phyloP scores from a whole-genome alignment of 164 flowering plant genomes.

The Kingdonia uniflora region DNA sequence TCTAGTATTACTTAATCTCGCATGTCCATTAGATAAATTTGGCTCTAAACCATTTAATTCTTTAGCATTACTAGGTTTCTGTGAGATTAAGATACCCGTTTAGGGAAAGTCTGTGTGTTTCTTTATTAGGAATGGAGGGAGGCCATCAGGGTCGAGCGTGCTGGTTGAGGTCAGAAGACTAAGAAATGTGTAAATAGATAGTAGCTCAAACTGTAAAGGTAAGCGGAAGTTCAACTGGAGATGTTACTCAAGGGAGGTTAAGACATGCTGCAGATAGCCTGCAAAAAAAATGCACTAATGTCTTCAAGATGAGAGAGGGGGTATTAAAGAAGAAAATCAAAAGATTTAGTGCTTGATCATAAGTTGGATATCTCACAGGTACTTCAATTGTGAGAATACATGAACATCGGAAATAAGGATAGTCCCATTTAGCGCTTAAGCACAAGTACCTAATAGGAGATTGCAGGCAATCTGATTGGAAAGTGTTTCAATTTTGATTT shows the following conservation, averaged over 20 bases:
- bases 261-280: slow-evolving; percentile 69
- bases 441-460: too few species aligned
- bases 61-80: slow-evolving; percentile 34
- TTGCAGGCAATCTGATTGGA: too few species aligned
- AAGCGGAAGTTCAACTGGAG: slow-evolving; percentile 42
- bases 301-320: slow-evolving; percentile 62
- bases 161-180: slow-evolving; percentile 71
- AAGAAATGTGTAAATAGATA: slow-evolving; percentile 84
- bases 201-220: slow-evolving; percentile 64
- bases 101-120: slow-evolving; percentile 58
- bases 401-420: too few species aligned
- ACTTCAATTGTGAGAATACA: too few species aligned
- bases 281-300: slow-evolving; percentile 49
- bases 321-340: slow-evolving; percentile 14
- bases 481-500: too few species aligned
- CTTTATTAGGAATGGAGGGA: slow-evolving; percentile 86
- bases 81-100: slow-evolving; percentile 83
- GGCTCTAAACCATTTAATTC: slow-evolving; percentile 86
- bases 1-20: too few species aligned
- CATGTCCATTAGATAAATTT: slow-evolving; percentile 42
- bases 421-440: too few species aligned
- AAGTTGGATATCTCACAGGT: too few species aligned
- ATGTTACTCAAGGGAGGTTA: slow-evolving; percentile 64
- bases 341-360: too few species aligned
- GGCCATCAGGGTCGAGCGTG: slow-evolving; percentile 96